phyloP scores from a whole-genome alignment of 352 stramenopile genomes.

The Aphanomyces euteiches region DNA sequence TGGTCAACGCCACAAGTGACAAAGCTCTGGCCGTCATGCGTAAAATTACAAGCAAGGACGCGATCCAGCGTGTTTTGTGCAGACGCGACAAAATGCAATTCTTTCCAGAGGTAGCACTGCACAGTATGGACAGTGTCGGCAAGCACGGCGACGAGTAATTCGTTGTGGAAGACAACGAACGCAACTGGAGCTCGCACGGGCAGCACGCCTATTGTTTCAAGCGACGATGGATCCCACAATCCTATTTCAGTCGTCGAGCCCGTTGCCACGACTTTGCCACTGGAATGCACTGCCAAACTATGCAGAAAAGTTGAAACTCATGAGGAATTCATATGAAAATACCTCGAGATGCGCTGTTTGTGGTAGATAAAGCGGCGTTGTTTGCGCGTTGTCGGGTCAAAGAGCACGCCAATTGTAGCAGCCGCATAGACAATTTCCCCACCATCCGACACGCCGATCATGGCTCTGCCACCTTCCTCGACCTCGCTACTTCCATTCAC shows the following conservation, averaged over 20 bases:
- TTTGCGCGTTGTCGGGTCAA: slow-evolving; percentile 8
- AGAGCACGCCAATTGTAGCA: slow-evolving; percentile 24
- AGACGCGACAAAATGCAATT: slow-evolving; percentile 17
- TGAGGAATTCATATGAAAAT: not conserved
- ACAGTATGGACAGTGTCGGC: slow-evolving; percentile 16
- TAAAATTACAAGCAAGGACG: slow-evolving; percentile 17
- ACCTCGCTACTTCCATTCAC: not conserved
- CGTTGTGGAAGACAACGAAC: slow-evolving; percentile 10
- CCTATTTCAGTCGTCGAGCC: slow-evolving; percentile 13
- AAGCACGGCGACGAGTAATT: slow-evolving; percentile 25
- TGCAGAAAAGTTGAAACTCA: not conserved
- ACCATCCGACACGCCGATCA: slow-evolving; percentile 7
- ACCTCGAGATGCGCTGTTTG: slow-evolving; percentile 29
- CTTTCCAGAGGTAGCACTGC: slow-evolving; percentile 17
- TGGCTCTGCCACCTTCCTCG: not conserved
- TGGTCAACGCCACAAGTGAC: slow-evolving; percentile 28
- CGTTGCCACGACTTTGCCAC: slow-evolving; percentile 14
- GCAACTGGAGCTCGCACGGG: slow-evolving; percentile 17
- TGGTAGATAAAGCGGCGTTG: slow-evolving; percentile 21
- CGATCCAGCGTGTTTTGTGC: slow-evolving; percentile 27
- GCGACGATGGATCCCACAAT: slow-evolving; percentile 14
- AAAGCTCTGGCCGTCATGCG: slow-evolving; percentile 8
- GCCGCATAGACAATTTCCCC: slow-evolving; percentile 24
- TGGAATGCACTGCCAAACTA: slow-evolving; percentile 26
- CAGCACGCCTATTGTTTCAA: slow-evolving; percentile 17